A percentile compares a stretch with the other conserved stretches of the same genome.
These are phyloP conservation scores for Sclerotinia subarctica DNA, from an alignment of 2,329 filamentous ascomycete genomes.

Conservation along the genomic window DNA sequence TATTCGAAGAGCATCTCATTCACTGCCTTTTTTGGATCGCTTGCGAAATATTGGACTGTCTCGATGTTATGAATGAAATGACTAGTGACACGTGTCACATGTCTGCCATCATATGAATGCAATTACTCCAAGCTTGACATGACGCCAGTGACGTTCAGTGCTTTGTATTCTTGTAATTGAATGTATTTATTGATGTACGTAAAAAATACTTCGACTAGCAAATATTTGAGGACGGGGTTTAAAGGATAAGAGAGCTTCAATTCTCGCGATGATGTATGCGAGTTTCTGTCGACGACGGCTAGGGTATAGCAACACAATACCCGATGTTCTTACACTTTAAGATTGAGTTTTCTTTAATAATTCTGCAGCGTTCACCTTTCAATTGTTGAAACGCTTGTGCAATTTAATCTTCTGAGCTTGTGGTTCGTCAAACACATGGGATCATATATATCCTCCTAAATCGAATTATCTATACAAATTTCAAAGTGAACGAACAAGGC, in stretches of 20 bases:
- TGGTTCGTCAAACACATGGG: neutral
- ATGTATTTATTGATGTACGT: accelerated
- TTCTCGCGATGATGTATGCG: neutral
- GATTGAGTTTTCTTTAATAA: neutral
- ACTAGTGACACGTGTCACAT: neutral
- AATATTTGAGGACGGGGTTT: accelerated
- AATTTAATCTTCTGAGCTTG: neutral
- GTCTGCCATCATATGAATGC: neutral
- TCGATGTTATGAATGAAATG: neutral
- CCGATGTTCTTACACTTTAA: neutral
- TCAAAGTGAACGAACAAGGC: too few relatives aligned
- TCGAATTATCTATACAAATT: neutral
- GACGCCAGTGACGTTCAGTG: neutral
- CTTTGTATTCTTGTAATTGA: neutral
- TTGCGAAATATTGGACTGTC: too few relatives aligned
- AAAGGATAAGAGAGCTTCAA: accelerated
- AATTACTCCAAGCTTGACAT: neutral
- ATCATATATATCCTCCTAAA: neutral
- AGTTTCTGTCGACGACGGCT: neutral
- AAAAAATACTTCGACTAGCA: neutral
- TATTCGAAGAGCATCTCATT: neutral
- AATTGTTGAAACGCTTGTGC: neutral
- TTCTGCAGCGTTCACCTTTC: neutral
- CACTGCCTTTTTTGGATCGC: neutral
- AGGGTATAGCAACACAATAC: neutral